Percentiles rank a stretch among this genome's conserved stretches.
Evolutionary conservation across 1,284 basidiomycete species (phyloP).

Genomic region (Sphaerobolus stellatus): DNA sequence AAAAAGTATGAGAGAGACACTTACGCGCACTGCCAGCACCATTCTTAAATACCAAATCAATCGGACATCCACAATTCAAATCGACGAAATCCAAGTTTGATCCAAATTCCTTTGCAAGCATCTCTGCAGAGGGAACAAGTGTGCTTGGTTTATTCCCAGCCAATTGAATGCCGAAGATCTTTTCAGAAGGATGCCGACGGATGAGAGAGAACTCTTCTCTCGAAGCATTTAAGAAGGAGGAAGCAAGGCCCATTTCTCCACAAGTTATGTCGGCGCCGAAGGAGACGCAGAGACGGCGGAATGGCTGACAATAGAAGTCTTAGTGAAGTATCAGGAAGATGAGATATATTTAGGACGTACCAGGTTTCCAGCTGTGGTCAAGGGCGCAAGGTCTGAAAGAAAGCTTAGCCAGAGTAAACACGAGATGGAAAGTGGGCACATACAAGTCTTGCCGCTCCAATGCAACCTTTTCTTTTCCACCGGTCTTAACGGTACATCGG

Average conservation of each 20-base stretch:
- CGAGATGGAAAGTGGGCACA: conserved; percentile 25
- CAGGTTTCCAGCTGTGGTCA: conserved; percentile 95
- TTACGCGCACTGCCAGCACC: conserved; percentile 86
- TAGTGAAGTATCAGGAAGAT: neutral
- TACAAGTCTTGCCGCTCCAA: conserved; percentile 88
- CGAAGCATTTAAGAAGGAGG: conserved; percentile 78
- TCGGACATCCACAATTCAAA: conserved; percentile 95
- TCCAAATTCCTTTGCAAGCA: conserved; percentile 68
- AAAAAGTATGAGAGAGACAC: conserved; percentile 27
- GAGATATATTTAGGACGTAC: conserved; percentile 42
- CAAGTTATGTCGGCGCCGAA: conserved; percentile 95
- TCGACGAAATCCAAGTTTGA: conserved; percentile 86
- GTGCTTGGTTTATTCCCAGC: conserved; percentile 76
- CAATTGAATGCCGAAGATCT: conserved; percentile 88
- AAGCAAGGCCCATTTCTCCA: conserved; percentile 89
- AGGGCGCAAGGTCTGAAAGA: conserved; percentile 77
- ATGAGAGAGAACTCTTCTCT: conserved; percentile 92
- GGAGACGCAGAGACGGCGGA: conserved; percentile 83
- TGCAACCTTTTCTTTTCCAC: conserved; percentile 85
- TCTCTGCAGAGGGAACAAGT: conserved; percentile 83
- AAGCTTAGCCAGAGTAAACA: neutral
- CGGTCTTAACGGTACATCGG: conserved; percentile 70
- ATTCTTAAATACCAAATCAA: conserved; percentile 91
- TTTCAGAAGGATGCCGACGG: conserved; percentile 83
- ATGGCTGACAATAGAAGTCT: conserved; percentile 60